These are phyloP conservation scores for Arabidopsis suecica DNA, from an alignment of 345 rosid species.

Conservation along the genomic window DNA sequence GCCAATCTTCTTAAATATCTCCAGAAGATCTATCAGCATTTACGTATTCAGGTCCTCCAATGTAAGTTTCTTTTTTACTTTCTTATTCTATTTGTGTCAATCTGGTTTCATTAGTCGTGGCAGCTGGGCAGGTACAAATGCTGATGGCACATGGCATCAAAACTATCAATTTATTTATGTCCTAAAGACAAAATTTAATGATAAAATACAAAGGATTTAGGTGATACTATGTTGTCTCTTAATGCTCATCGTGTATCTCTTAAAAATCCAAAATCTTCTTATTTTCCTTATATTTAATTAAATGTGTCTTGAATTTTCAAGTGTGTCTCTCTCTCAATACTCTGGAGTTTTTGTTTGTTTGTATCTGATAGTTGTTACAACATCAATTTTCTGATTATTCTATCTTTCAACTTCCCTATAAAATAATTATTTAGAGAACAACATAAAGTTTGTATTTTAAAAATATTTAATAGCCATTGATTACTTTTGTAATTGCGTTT, in stretches of 20 bases:
- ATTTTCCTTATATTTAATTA: slow-evolving; percentile 19
- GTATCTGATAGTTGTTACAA: slow-evolving; percentile 37
- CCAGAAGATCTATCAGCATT: slow-evolving; percentile 29
- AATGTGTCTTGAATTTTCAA: slow-evolving; percentile 29
- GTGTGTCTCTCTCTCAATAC: slow-evolving; percentile 25
- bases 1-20: slow-evolving; percentile 1
- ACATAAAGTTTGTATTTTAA: not conserved
- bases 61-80: slow-evolving; percentile 14
- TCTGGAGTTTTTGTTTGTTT: slow-evolving; percentile 42
- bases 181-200: slow-evolving; percentile 14
- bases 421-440: slow-evolving; percentile 12
- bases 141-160: slow-evolving; percentile 39
- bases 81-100: not conserved
- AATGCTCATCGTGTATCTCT: slow-evolving; percentile 43
- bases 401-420: slow-evolving; percentile 23
- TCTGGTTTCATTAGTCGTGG: slow-evolving; percentile 26
- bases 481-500: not conserved
- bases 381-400: slow-evolving; percentile 39
- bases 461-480: slow-evolving; percentile 13
- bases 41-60: not conserved
- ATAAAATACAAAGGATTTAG: slow-evolving; percentile 39
- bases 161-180: slow-evolving; percentile 29
- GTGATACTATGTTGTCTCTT: slow-evolving; percentile 44
- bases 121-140: slow-evolving; percentile 44
- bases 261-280: not conserved